Evolutionary conservation across 148 eudicot genomes (phyloP), one percentile per base, ranked within the genome.

Genomic region (Chenopodium berlandieri): DNA sequence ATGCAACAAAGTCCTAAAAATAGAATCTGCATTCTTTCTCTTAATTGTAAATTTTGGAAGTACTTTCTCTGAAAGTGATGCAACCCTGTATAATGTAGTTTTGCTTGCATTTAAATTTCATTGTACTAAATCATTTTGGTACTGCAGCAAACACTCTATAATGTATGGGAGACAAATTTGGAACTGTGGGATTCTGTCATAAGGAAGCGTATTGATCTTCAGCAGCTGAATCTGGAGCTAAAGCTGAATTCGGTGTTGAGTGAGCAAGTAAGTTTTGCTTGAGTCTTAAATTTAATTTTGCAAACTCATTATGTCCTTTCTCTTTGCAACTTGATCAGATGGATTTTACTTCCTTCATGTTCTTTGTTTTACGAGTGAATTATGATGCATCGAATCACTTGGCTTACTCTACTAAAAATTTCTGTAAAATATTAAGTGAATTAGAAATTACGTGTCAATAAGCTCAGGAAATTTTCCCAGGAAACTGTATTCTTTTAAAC

Each of bases 151-250:
- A 89, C 84, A 79, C 64, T 97, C 81, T 90, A 85, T 83, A 88
- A 87, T 85, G 95, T 94, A 68, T 89, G 94, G 91, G 88, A 90
- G 86, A 83, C 86, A 86, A 91, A 88, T 46, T 87, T 90, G 88
- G 91, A 89, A 77, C 79, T 92, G 82, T 83, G 88, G 89, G 89
- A 89, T 68, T 90, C 89, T 4, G 92, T 92, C 67, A 79, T 87
- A 78, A 88, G 75, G 80, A 93, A 91, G 81, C 88, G 93, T 80
- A 84, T 86, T 47, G 88, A 88, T 17, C 88, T 95, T 56, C 95
- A 89, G 73, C 90, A 87, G 82, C 78, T 87, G 70, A 88, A 83
- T 77, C 82, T 92, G 68, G 94, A 90, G 81, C 72, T 89, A 83
- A 95, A 89, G 87, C 86, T 95, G 68, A 77, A 84, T 76, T 76